Evolutionary conservation across 768 basidiomycete species (phyloP).

Genomic region (Tricholoma terreum): DNA sequence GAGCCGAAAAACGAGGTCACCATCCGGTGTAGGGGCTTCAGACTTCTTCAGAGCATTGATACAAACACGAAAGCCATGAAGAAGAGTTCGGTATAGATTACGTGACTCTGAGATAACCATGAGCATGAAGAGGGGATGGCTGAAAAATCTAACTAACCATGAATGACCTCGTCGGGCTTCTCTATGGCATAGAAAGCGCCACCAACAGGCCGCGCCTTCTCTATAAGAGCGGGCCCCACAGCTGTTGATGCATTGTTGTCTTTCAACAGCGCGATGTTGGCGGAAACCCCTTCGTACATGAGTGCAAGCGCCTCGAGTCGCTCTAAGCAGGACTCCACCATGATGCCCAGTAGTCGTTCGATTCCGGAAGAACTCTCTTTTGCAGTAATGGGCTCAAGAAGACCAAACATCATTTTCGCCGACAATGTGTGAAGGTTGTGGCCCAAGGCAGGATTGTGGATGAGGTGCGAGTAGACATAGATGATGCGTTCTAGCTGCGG

Average conservation of each 20-base stretch:
- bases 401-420: slow-evolving; percentile 88
- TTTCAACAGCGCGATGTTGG: slow-evolving; percentile 47
- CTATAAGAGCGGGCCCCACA: slow-evolving; percentile 66
- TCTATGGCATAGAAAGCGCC: slow-evolving; percentile 76
- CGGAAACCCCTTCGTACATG: slow-evolving; percentile 54
- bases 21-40: slow-evolving; percentile 77
- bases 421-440: slow-evolving; percentile 85
- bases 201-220: slow-evolving; percentile 81
- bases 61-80: slow-evolving; percentile 84
- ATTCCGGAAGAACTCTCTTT: slow-evolving; percentile 75
- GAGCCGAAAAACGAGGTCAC: slow-evolving; percentile 80
- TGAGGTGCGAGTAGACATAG: slow-evolving; percentile 79
- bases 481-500: slow-evolving; percentile 76
- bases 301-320: slow-evolving; percentile 79
- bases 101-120: slow-evolving; percentile 63
- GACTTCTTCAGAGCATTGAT: slow-evolving; percentile 75
- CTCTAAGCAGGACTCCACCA: slow-evolving; percentile 82
- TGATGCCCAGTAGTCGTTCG: slow-evolving; percentile 61
- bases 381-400: slow-evolving; percentile 75
- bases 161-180: slow-evolving; percentile 76
- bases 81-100: slow-evolving; percentile 79
- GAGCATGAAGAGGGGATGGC: slow-evolving; percentile 3
- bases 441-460: slow-evolving; percentile 84
- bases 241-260: slow-evolving; percentile 37
- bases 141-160: slow-evolving; percentile 48